phyloP scores from a whole-genome alignment of 345 rosid species.

The Salix suchowensis region DNA sequence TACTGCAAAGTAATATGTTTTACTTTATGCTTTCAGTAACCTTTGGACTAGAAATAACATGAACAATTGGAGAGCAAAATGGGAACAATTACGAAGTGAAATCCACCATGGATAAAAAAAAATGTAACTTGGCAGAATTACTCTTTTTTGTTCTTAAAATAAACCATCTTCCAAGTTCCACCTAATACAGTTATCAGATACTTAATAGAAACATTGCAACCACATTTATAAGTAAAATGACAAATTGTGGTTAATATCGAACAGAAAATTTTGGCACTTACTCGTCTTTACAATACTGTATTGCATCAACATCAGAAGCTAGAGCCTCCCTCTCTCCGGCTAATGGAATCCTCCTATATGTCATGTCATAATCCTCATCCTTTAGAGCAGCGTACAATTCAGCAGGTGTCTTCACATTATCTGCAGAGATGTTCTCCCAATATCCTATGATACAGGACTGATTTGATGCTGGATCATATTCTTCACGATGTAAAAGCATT shows the following conservation, averaged over 20 bases:
- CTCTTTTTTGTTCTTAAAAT: not conserved
- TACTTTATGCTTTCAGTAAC: not conserved
- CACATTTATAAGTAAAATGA: slow-evolving; percentile 3
- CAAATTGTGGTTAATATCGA: not conserved
- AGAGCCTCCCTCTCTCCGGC: slow-evolving; percentile 90
- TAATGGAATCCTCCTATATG: slow-evolving; percentile 80
- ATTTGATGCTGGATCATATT: slow-evolving; percentile 61
- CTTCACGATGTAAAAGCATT: slow-evolving; percentile 95
- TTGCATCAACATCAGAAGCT: slow-evolving; percentile 82
- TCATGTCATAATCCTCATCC: slow-evolving; percentile 63
- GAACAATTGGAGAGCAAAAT: not conserved
- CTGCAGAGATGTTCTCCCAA: slow-evolving; percentile 84
- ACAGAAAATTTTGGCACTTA: slow-evolving; percentile 35
- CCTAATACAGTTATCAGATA: slow-evolving; percentile 1
- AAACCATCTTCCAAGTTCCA: slow-evolving; percentile 3
- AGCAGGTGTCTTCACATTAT: slow-evolving; percentile 82
- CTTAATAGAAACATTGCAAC: not conserved
- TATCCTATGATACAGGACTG: slow-evolving; percentile 79
- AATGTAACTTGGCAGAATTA: not conserved
- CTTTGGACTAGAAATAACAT: not conserved
- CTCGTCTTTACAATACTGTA: slow-evolving; percentile 71
- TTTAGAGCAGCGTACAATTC: slow-evolving; percentile 78
- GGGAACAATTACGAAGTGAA: not conserved
- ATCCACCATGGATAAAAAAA: not conserved
- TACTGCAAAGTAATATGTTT: not conserved